Evolutionary conservation across 345 rosid genomes (phyloP).

Genomic region (Barbarea vulgaris): DNA sequence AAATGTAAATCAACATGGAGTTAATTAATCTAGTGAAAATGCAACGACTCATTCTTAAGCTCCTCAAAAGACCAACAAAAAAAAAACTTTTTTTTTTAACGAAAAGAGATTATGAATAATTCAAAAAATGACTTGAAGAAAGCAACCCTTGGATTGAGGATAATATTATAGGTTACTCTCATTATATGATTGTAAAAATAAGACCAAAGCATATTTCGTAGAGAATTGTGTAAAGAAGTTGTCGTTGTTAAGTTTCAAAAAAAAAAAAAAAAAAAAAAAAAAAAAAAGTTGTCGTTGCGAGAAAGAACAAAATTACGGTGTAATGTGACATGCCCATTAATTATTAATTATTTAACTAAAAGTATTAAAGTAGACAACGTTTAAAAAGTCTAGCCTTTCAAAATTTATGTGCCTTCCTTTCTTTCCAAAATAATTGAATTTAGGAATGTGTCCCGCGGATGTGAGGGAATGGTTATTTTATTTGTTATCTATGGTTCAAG

Average conservation of each 20-base stretch:
- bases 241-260: too few relatives aligned
- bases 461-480: neutral
- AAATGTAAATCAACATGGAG: slow-evolving; percentile 34
- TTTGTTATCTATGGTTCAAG: neutral
- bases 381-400: neutral
- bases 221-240: slow-evolving; percentile 22
- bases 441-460: neutral
- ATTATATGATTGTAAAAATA: neutral
- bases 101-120: neutral
- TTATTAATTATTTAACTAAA: neutral
- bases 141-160: neutral
- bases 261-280: too few relatives aligned
- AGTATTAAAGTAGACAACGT: neutral
- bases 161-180: neutral
- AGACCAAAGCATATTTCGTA: slow-evolving; percentile 19
- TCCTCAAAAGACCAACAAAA: neutral
- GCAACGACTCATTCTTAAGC: slow-evolving; percentile 26
- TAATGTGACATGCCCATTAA: neutral
- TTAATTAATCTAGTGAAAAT: neutral
- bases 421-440: neutral
- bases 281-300: slow-evolving; percentile 23
- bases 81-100: neutral
- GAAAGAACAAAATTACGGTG: neutral
- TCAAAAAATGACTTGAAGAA: neutral
- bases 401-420: neutral